Base-by-base conservation (phyloP, 2,329 filamentous ascomycete genomes). In the Fusarium continuum region DNA sequence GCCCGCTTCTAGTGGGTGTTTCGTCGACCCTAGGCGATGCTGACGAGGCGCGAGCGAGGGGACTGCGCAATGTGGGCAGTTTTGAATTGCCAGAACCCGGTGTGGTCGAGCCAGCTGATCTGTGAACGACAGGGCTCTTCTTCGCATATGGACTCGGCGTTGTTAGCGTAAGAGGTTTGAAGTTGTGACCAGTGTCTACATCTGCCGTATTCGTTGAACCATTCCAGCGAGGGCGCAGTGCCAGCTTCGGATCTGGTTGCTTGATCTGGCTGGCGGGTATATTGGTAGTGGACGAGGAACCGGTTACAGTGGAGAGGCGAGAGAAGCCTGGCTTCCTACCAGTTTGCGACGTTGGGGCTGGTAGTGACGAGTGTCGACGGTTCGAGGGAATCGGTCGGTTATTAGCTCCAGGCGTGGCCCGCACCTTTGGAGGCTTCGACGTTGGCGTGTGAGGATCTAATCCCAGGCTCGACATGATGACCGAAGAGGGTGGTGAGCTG, bases 151-250 rank as follows among this genome's bases (percentile, higher is more conserved):
- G 83, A 60, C 83, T 87, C 0, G 87, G 85, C 2, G 85, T 85
- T 7, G 85, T 87, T 38, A 86, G 76, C 29, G 76, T 85, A 10
- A 89, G 76, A 10, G 88, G 85, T 68, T 86, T 89, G 76, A 87
- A 90, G 72, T 86, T 86, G 73, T 90, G 88, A 22, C 88, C 87
- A n/a, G 85, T 84, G 26, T 89, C 83, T n/a, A 87, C 79, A 59
- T 87, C 83, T 7, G 78, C 78, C 5, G 85, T 83, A 68, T 89
- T 92, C 6, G 87, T 85, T 25, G 88, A 90, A 10, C 70, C 72
- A 71, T 88, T 94, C 91, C 91, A 95, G 55, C 87, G 84, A 4
- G 91, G 91, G 45, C 89, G 86, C 53, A 84, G 80, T 54, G 83
- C 73, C 28, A 81, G 65, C 10, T 79, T 80, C 3, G 81, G 78